Evolutionary conservation across 345 rosid genomes (phyloP), one percentile per base, ranked within the genome.

Genomic region (Zanthoxylum bungeanum): DNA sequence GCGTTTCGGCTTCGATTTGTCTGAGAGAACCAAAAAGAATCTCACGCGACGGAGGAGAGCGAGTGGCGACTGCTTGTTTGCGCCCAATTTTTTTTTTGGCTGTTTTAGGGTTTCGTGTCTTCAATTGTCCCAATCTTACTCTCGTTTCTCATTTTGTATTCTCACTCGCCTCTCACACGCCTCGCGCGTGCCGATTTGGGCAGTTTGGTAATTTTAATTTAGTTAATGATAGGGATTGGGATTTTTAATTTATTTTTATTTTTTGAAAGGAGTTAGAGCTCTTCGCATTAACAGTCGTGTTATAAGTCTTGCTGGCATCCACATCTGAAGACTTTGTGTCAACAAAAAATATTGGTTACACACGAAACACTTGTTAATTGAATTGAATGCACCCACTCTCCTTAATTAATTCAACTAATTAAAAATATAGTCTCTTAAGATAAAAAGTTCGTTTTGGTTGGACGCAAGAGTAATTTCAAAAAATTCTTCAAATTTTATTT

Each of bases 31-130:
- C 10, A 42, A 34, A 34, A 19, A 58, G 34, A 58, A 58, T 51
- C 70, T 34, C 72, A 69, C 72, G 72, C 72, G 72, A 69, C 16
- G 64, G 53, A 64, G 63, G 19, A 10, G 52, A 69, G 72, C 72
- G 72, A 69, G 72, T 69, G 72, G 72, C 30, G 2, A 56, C 40
- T 40, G 63, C 39, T 31, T 56, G 3, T 19, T 69, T 53, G 63
- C 30, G 40, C 60, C 72, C 51, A 56, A 69, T 16, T 19, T 42
- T 69, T 57, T 8, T 64, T 53, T 55, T 40, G n/a, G n/a, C 21
- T n/a, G 72, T 39, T 47, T 57, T 69, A 69, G 72, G 72, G 72
- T 69, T 69, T 69, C 64, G 42, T 56, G 28, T 56, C 72, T 27
- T n/a, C 2, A 40, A 17, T 50, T 40, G 72, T 57, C 64, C n/a